Evolutionary conservation across 306 rosid species (phyloP).

Genomic region (Carpinus fangiana): DNA sequence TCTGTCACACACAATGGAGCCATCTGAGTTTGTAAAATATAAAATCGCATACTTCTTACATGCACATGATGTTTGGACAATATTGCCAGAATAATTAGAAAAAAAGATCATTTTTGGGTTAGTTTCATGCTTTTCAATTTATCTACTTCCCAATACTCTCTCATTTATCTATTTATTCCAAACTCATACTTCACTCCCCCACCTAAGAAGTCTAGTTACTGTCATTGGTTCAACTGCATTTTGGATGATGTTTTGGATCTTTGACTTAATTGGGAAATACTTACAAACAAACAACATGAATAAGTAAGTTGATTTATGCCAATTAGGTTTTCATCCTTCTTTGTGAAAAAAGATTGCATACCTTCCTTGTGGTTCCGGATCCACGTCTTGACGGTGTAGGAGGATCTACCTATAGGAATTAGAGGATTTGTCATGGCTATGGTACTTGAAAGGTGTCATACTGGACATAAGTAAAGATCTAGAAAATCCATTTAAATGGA

Average conservation of each 20-base stretch:
- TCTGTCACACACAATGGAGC: background rate
- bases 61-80: background rate
- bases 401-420: constrained; percentile 60
- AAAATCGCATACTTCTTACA: background rate
- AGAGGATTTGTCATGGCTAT: constrained; percentile 22
- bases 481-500: constrained; percentile 17
- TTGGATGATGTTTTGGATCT: background rate
- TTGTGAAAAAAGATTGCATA: constrained; percentile 27
- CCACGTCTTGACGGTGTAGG: constrained; percentile 63
- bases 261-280: background rate
- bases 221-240: background rate
- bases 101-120: background rate
- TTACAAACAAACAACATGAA: constrained; percentile 19
- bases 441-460: constrained; percentile 16
- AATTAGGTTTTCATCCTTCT: constrained; percentile 9
- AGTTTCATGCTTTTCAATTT: background rate
- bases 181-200: constrained; percentile 1
- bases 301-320: constrained; percentile 14
- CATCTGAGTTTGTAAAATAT: background rate
- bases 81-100: background rate
- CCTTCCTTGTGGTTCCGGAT: constrained; percentile 85
- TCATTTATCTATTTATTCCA: background rate
- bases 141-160: background rate
- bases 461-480: constrained; percentile 1
- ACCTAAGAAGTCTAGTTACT: background rate